phyloP scores from a whole-genome alignment of 176 grass and related monocot species.

The Oryza glaberrima region DNA sequence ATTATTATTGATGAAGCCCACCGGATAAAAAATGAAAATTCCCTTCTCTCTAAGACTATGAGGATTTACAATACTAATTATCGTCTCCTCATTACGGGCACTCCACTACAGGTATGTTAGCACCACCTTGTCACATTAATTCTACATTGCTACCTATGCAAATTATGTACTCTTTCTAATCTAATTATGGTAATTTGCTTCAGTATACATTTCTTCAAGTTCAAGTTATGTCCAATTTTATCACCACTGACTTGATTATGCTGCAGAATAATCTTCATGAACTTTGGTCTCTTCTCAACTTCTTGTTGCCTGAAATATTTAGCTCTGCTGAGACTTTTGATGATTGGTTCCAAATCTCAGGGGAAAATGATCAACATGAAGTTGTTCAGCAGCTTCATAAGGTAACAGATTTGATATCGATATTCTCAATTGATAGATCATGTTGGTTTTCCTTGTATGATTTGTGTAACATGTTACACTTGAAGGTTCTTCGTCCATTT shows the following conservation, averaged over 20 bases:
- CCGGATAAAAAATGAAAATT: slow-evolving; percentile 84
- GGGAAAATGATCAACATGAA: slow-evolving; percentile 84
- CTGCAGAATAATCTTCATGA: slow-evolving; percentile 88
- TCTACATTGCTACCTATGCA: background rate
- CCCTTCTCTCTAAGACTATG: slow-evolving; percentile 88
- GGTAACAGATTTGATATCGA: slow-evolving; percentile 42
- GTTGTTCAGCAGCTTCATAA: slow-evolving; percentile 92
- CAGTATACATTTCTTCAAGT: slow-evolving; percentile 14
- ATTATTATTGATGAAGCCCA: slow-evolving; percentile 88
- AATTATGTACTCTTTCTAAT: slow-evolving; percentile 30
- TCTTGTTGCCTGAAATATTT: slow-evolving; percentile 84
- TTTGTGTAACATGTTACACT: slow-evolving; percentile 31
- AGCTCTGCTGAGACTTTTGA: slow-evolving; percentile 85
- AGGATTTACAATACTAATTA: slow-evolving; percentile 79
- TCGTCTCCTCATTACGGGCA: slow-evolving; percentile 72
- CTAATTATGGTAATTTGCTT: slow-evolving; percentile 9
- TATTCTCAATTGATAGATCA: slow-evolving; percentile 4
- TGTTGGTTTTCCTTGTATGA: slow-evolving; percentile 16
- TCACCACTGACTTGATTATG: slow-evolving; percentile 26
- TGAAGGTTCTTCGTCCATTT: slow-evolving; percentile 79
- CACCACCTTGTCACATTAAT: slow-evolving; percentile 16
- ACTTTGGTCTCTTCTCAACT: slow-evolving; percentile 89
- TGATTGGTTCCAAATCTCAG: slow-evolving; percentile 84
- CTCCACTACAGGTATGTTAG: slow-evolving; percentile 66
- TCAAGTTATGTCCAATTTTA: slow-evolving; percentile 25